Evolutionary conservation across 1,139 yeast species (phyloP).

Genomic region (Magnusiomyces suaveolens): DNA sequence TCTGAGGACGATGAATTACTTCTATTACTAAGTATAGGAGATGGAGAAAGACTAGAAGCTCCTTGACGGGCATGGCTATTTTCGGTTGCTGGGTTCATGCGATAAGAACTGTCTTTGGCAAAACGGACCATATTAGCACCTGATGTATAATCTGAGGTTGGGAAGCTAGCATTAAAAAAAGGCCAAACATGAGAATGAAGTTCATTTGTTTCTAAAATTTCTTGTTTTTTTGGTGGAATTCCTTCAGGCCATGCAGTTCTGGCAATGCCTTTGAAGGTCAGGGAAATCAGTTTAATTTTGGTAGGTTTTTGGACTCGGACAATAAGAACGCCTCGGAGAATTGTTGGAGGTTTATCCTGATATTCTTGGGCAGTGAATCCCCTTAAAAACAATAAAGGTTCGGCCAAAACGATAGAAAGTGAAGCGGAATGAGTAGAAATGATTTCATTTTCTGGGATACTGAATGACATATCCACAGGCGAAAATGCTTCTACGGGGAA

Average conservation of each 20-base stretch:
- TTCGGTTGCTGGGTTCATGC: not conserved
- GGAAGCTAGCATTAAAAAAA: constrained; percentile 47
- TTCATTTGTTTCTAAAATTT: constrained; percentile 54
- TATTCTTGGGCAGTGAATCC: constrained; percentile 68
- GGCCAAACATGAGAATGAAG: constrained; percentile 86
- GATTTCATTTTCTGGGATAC: constrained; percentile 12
- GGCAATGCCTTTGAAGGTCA: constrained; percentile 61
- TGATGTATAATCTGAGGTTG: constrained; percentile 33
- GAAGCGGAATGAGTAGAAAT: constrained; percentile 11
- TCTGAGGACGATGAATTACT: not conserved
- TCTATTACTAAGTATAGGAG: not conserved
- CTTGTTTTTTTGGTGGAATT: constrained; percentile 76
- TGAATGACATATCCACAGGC: constrained; percentile 12
- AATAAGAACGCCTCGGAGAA: constrained; percentile 73
- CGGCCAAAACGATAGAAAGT: constrained; percentile 51
- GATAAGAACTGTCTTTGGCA: constrained; percentile 29
- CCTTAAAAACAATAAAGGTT: constrained; percentile 67
- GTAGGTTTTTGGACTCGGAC: constrained; percentile 64
- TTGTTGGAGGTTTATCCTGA: constrained; percentile 63
- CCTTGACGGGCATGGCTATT: not conserved
- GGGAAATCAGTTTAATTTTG: constrained; percentile 58
- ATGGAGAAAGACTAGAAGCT: not conserved
- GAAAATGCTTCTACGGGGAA: constrained; percentile 15
- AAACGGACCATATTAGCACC: constrained; percentile 54
- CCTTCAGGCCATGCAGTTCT: constrained; percentile 99